Evolutionary conservation across 768 basidiomycete genomes (phyloP), one percentile per base, ranked within the genome.

Genomic region (Hygrophorus pudorinus): DNA sequence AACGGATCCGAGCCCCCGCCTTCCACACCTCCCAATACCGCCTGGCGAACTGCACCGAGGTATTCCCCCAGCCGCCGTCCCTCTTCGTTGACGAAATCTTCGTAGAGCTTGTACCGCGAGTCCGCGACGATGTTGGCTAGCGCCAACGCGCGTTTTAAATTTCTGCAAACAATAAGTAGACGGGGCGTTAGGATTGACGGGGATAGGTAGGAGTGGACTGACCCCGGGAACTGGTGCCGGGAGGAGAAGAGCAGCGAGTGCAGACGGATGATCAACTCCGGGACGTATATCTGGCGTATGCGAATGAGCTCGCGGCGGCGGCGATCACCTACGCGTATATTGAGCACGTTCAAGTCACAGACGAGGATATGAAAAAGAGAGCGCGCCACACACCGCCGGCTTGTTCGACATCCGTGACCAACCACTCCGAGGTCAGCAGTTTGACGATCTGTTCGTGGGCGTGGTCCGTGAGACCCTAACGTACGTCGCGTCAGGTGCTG

Each of bases 231-330:
- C 16, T 76, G 63, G 8, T 67, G 60, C 6, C 79, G 66, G 4
- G 90, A 88, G 28, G 68, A 63, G 47, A 77, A 72, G 9, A 98
- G 64, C 40, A 83, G 65, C 35, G 74, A 68, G 56, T 97, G 92
- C 2, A 98, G 65, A 16, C 89, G 79, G 50, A 97, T 71, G 52
- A 97, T 77, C 16, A 97, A 71, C 58, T 96, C 91, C 0, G 92
- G 94, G 18, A 96, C 68, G 60, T 84, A 93, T 24, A 93, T 78
- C 54, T 91, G 82, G 33, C 92, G 78, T 41, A 94, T 84, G n/a
- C 84, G 77, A 10, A 75, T 63, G 37, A 94, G 73, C 49, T 93
- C 88, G 16, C 67, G 66, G 17, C 67, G 68, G 20, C 84, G 71
- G 5, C 71, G 72, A 38, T 79, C 73, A 33, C 62, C 76, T 73